These are phyloP conservation scores for Protostelium mycophagum DNA, from an alignment of 78 protist genomes.

Conservation along the genomic window DNA sequence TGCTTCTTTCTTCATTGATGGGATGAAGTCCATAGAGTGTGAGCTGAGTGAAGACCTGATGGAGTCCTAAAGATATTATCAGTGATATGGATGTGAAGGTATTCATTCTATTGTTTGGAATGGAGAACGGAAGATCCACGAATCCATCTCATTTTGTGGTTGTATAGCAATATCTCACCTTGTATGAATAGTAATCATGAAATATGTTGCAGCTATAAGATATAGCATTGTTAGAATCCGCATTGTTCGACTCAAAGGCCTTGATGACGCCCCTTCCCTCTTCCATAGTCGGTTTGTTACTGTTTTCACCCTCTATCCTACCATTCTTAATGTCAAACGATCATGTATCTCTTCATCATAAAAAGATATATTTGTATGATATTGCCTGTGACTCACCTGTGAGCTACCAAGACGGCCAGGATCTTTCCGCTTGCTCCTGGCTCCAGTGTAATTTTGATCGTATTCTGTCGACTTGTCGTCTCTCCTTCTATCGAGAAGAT, in stretches of 20 bases:
- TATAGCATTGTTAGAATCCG: conserved; percentile 37
- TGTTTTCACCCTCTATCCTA: background rate
- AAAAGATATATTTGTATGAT: too few relatives aligned
- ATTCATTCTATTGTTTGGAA: background rate
- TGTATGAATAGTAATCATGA: conserved; percentile 46
- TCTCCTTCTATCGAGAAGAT: background rate
- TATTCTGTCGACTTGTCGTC: background rate
- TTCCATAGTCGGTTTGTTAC: background rate
- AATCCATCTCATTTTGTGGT: conserved; percentile 19
- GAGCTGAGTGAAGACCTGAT: background rate
- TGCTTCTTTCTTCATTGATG: background rate
- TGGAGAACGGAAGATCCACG: background rate
- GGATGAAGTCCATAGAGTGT: background rate
- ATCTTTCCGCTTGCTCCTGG: background rate
- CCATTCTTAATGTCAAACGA: too few relatives aligned
- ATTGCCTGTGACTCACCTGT: too few relatives aligned
- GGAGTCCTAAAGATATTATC: background rate
- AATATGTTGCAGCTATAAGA: conserved; percentile 29
- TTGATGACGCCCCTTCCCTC: conserved; percentile 46
- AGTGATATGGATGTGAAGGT: background rate
- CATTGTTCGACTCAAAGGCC: conserved; percentile 50
- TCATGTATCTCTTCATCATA: too few relatives aligned
- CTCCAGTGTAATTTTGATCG: background rate
- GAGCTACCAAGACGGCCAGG: background rate
- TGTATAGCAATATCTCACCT: too few relatives aligned